Percentiles rank a stretch among this genome's conserved stretches.
phyloP scores from a whole-genome alignment of 2,329 filamentous ascomycete species.

The Penicillium crustosum region DNA sequence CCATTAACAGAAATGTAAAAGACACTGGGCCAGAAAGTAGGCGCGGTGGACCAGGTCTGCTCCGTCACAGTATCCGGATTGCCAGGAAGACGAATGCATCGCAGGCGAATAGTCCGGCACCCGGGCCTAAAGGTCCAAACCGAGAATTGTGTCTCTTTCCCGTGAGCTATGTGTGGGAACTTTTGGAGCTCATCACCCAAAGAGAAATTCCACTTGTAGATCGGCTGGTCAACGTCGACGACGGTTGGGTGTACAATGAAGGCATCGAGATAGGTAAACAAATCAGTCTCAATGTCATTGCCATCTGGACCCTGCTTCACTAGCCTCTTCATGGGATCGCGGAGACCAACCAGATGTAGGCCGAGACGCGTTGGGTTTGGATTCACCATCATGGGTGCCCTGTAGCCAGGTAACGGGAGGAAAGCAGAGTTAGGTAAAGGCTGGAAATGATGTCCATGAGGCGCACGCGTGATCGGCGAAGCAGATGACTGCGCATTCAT shows the following conservation, averaged over 20 bases:
- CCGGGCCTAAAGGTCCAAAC: slow-evolving; percentile 48
- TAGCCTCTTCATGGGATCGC: slow-evolving; percentile 51
- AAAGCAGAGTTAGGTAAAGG: background rate
- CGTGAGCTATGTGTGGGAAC: slow-evolving; percentile 31
- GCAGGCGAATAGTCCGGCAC: slow-evolving; percentile 65
- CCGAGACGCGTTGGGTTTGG: slow-evolving; percentile 18
- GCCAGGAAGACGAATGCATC: slow-evolving; percentile 56
- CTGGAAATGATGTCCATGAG: background rate
- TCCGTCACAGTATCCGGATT: slow-evolving; percentile 23
- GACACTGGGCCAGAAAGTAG: slow-evolving; percentile 69
- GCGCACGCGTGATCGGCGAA: background rate
- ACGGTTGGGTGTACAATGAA: slow-evolving; percentile 33
- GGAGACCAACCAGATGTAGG: slow-evolving; percentile 60
- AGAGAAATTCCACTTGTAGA: slow-evolving; percentile 38
- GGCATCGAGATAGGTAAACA: slow-evolving; percentile 40
- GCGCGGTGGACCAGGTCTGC: slow-evolving; percentile 60
- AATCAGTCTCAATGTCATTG: slow-evolving; percentile 24
- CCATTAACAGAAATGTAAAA: slow-evolving; percentile 70
- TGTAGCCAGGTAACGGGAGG: slow-evolving; percentile 14
- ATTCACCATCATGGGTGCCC: slow-evolving; percentile 17
- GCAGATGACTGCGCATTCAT: background rate
- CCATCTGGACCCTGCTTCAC: slow-evolving; percentile 21
- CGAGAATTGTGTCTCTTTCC: slow-evolving; percentile 24
- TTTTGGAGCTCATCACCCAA: slow-evolving; percentile 33
- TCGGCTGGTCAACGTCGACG: slow-evolving; percentile 27